Evolutionary conservation across 805 yeast species (phyloP), one percentile per base, ranked within the genome.

Genomic region (Metschnikowia kunwiensis): DNA sequence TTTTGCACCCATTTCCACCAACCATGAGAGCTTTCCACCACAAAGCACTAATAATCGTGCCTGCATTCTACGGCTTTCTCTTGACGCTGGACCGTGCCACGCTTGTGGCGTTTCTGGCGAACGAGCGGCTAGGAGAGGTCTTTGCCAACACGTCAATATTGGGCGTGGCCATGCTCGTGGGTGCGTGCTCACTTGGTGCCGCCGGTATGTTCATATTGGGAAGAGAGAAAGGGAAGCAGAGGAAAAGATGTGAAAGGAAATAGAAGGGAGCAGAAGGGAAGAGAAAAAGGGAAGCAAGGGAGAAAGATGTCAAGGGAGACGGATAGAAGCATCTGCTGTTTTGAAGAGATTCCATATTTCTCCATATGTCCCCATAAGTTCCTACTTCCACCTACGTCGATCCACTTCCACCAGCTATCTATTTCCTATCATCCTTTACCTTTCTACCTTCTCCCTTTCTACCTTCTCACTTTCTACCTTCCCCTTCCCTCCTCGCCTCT

Each of bases 161-260:
- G 38, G 65, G 61, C 34, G 49, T 47, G 7, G 50, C 52, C 20
- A 30, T 62, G 34, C 35, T 62, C 7, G 49, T 48, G 22, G 50
- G 61, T 7, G 51, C 59, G 27, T 54, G 49, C 32, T 47, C 61
- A 4, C 46, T 63, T n/a, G 70, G 70, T 2, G 67, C 68, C n/a
- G 56, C 61, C 7, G 46, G 61, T 57, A 51, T 20, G 47, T 60
- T 43, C 13, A 5, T 3, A 33, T 12, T 14, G n/a, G n/a, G n/a
- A n/a, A n/a, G 20, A 20, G 20, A 5, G 15, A 14, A 25, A 25
- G 27, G 8, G 6, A 23, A 23, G 6, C 9, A 20, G 9, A 20
- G 22, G 9, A 7, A 20, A 20, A 20, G 22, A 13, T 8, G n/a
- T n/a, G n/a, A n/a, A n/a, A n/a, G n/a, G n/a, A n/a, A n/a, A n/a